Evolutionary conservation across 2,329 filamentous ascomycete species (phyloP), one percentile per base, ranked within the genome.

Genomic region (Cercospora zeae-maydis): DNA sequence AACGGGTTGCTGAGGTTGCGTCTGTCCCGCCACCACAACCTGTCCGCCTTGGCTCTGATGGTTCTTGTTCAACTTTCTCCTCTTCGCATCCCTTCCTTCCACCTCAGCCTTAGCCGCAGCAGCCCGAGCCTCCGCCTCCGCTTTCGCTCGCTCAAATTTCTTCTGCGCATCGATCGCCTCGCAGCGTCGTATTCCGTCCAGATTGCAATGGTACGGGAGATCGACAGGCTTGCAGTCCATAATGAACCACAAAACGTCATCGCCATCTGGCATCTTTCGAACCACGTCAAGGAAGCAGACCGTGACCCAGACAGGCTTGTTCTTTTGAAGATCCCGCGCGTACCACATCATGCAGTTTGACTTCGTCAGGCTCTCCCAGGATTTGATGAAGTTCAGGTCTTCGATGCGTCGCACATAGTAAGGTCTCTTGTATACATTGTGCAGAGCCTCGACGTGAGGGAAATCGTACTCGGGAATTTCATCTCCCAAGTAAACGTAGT

Each of bases 291-390:
- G 36, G 47, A 59, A 39, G 33, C 39, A 59, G 14, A 47, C 34
- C 7, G 47, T 52, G 21, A 59, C 21, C 45, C 45, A 53, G 14
- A 30, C 31, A 10, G 45, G n/a, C 21, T 27, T 52, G 14, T 37
- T 19, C 13, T 14, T 33, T 19, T 42, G 19, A 30, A 36, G 19
- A n/a, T 37, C 47, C 21, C 19, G 14, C 9, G 36, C 57, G 16
- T 52, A 33, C 57, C 57, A 59, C 33, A 52, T 39, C 57, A 59
- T 59, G 57, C 33, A 59, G 6, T 30, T 27, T 4, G 47, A 47
- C 33, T 27, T 53, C 1, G 57, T 59, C 45, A 59, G 37, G 9
- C 33, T 42, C 45, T 59, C 57, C 33, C 34, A 59, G 5, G 57
- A 45, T 33, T 59, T 52, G 47, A 59, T 53, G 47, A 59, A 47